Conservation (phyloP, 1,139 yeast genomes). For the Wickerhamomyces sp. region DNA sequence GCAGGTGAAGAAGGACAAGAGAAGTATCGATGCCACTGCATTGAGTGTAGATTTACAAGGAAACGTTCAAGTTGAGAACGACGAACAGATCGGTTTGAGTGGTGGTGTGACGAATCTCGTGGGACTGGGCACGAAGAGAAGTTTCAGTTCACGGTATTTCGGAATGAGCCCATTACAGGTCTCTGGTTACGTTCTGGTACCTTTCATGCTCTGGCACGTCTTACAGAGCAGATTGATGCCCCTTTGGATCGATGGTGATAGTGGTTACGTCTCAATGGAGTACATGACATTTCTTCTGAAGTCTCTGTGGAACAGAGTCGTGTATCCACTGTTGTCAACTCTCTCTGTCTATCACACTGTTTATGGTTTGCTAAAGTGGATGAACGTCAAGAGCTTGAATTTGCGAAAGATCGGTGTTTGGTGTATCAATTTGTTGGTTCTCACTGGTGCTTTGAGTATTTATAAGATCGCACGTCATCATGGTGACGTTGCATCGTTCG, state of each 20-base stretch:
- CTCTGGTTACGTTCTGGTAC: slow-evolving; percentile 52
- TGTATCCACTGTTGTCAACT: slow-evolving; percentile 25
- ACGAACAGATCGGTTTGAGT: slow-evolving; percentile 51
- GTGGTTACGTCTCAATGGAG: slow-evolving; percentile 49
- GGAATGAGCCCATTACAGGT: slow-evolving; percentile 47
- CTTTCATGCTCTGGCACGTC: slow-evolving; percentile 44
- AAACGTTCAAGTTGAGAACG: slow-evolving; percentile 29
- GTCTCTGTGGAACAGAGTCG: slow-evolving; percentile 20
- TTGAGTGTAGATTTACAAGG: slow-evolving; percentile 14
- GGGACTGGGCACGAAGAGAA: slow-evolving; percentile 48
- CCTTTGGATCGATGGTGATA: slow-evolving; percentile 53
- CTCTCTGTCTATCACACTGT: slow-evolving; percentile 35
- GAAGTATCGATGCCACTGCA: slow-evolving; percentile 18
- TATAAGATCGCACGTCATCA: slow-evolving; percentile 10
- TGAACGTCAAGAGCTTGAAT: slow-evolving; percentile 18
- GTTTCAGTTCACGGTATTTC: slow-evolving; percentile 35
- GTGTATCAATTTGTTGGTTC: slow-evolving; percentile 15
- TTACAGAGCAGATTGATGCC: slow-evolving; percentile 48
- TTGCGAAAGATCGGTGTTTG: slow-evolving; percentile 18
- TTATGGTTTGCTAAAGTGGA: slow-evolving; percentile 36
- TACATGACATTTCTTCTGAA: slow-evolving; percentile 42
- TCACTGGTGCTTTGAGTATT: slow-evolving; percentile 14
- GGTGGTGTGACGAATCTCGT: slow-evolving; percentile 46
- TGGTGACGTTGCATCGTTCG: slow-evolving; percentile 10
- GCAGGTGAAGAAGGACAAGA: slow-evolving; percentile 11